phyloP scores from a whole-genome alignment of 768 basidiomycete species.

The Mycena olivaceomarginata region DNA sequence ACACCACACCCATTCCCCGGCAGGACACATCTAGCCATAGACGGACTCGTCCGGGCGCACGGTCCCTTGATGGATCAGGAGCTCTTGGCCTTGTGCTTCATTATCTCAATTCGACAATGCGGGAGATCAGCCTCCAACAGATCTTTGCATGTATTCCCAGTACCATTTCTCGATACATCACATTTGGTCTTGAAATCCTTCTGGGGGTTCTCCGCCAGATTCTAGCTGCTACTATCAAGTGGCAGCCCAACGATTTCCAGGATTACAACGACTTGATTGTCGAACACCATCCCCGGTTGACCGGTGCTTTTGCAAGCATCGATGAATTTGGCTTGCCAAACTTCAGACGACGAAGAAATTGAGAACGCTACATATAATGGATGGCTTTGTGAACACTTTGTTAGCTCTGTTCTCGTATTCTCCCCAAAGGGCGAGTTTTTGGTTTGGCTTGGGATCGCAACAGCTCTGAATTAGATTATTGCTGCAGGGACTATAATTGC shows the following conservation, averaged over 20 bases:
- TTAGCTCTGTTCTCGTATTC: not conserved
- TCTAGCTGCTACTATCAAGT: not conserved
- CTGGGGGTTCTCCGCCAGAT: not conserved
- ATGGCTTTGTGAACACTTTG: not conserved
- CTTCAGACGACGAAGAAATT: not conserved
- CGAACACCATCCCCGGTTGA: not conserved
- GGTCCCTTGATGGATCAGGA: too few species aligned
- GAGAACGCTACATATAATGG: not conserved
- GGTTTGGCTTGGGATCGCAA: not conserved
- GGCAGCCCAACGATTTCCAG: not conserved
- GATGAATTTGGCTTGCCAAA: not conserved
- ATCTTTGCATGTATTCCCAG: conserved; percentile 3
- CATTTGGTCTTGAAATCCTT: not conserved
- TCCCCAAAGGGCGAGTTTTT: not conserved
- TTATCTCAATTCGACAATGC: too few species aligned
- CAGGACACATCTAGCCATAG: too few species aligned
- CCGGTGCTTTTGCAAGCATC: conserved; percentile 1
- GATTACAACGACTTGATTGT: conserved; percentile 1
- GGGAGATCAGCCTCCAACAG: too few species aligned
- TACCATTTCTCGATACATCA: not conserved
- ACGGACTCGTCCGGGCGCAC: too few species aligned
- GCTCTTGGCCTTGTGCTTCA: too few species aligned
- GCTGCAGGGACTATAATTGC: too few species aligned
- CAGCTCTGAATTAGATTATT: not conserved
- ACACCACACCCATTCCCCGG: too few species aligned